Evolutionary conservation across 108 stramenopile genomes (phyloP).

Genomic region (Fragilaria crotonensis): DNA sequence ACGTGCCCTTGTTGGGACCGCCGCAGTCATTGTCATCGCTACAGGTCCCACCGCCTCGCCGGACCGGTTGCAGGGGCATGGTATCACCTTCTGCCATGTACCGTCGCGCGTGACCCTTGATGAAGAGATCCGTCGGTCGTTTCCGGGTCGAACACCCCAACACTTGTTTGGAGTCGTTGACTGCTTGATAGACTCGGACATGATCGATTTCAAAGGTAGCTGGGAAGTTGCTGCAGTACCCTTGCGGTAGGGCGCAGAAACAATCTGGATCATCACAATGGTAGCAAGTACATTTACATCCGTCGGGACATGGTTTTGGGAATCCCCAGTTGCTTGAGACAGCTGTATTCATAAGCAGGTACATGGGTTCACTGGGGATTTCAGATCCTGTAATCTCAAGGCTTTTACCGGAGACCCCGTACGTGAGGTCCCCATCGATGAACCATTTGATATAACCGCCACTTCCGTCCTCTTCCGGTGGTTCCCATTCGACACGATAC

Average conservation of each 20-base stretch:
- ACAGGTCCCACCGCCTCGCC: constrained; percentile 59
- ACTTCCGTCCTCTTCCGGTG: constrained; percentile 54
- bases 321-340: constrained; percentile 84
- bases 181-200: constrained; percentile 82
- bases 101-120: constrained; percentile 72
- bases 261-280: constrained; percentile 85
- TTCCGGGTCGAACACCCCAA: constrained; percentile 77
- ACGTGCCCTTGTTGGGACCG: constrained; percentile 40
- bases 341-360: constrained; percentile 83
- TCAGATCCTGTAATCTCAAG: constrained; percentile 61
- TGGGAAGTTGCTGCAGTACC: constrained; percentile 86
- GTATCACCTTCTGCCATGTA: constrained; percentile 70
- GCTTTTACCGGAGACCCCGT: constrained; percentile 47
- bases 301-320: constrained; percentile 68
- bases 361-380: constrained; percentile 88
- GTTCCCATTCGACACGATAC: constrained; percentile 86
- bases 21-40: constrained; percentile 40
- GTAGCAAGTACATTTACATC: constrained; percentile 71
- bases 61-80: constrained; percentile 46
- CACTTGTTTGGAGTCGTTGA: constrained; percentile 59
- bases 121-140: constrained; percentile 75
- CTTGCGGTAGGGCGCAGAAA: constrained; percentile 70
- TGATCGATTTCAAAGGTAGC: constrained; percentile 83
- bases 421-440: constrained; percentile 60
- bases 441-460: constrained; percentile 77